Conservation (phyloP, 768 basidiomycete genomes). For the Macrolepiota albuminosa region DNA sequence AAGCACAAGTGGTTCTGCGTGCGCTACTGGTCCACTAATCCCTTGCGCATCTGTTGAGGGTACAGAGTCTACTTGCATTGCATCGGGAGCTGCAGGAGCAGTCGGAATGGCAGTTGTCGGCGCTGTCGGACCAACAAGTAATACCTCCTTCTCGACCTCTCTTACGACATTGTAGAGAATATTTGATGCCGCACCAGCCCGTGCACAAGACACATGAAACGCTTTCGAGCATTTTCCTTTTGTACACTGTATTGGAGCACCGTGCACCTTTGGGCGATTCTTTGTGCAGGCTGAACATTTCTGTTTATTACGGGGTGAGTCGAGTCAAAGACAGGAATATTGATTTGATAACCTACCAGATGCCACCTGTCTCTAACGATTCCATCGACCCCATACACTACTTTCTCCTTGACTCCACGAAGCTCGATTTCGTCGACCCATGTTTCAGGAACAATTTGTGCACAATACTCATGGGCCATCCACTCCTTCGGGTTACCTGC, state of each 20-base stretch:
- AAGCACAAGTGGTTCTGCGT: conserved; percentile 32
- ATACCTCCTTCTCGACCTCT: conserved; percentile 79
- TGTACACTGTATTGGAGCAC: conserved; percentile 87
- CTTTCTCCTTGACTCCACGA: conserved; percentile 38
- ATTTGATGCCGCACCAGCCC: conserved; percentile 44
- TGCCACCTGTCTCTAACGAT: conserved; percentile 94
- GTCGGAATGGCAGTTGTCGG: conserved; percentile 3
- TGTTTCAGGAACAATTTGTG: conserved; percentile 81
- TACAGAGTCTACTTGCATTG: conserved; percentile 28
- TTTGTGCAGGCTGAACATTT: conserved; percentile 90
- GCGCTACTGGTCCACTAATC: neutral
- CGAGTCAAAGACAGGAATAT: neutral
- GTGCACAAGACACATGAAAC: conserved; percentile 91
- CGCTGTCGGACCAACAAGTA: conserved; percentile 45
- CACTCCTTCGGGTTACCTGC: conserved; percentile 45
- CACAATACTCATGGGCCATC: conserved; percentile 81
- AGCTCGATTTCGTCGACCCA: conserved; percentile 75
- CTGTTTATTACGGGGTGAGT: conserved; percentile 32
- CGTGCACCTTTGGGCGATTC: conserved; percentile 59
- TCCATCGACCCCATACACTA: conserved; percentile 80
- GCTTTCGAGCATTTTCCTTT: conserved; percentile 92
- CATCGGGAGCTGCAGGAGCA: conserved; percentile 7
- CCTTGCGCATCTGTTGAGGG: neutral
- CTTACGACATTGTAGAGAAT: conserved; percentile 58
- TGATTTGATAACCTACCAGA: conserved; percentile 50